Conservation (phyloP, 805 yeast genomes). For the Candida broadrunensis region DNA sequence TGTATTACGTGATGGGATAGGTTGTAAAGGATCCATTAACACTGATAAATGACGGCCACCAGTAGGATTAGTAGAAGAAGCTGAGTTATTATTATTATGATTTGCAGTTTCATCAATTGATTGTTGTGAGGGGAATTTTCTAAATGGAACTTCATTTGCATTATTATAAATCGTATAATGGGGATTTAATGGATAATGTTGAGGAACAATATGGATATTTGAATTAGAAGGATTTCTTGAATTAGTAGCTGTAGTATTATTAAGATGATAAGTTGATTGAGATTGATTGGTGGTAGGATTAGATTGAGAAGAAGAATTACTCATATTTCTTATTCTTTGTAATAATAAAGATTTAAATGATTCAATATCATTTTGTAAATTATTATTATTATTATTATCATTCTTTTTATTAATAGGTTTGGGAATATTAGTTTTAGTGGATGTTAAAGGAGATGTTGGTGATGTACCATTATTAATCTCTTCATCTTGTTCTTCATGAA, state of each 20-base stretch:
- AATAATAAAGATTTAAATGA: background rate
- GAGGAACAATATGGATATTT: constrained; percentile 25
- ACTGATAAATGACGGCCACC: constrained; percentile 35
- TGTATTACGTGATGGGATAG: constrained; percentile 19
- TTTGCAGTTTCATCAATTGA: background rate
- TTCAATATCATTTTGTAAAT: background rate
- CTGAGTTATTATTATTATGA: background rate
- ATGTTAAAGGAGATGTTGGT: background rate
- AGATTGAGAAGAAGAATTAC: constrained; percentile 1
- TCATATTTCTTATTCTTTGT: background rate
- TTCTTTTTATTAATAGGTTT: background rate
- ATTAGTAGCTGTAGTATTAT: constrained; percentile 4
- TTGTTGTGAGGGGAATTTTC: constrained; percentile 4
- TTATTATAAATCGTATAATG: constrained; percentile 25
- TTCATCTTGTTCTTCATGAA: background rate
- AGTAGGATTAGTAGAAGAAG: background rate
- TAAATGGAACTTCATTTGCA: constrained; percentile 11
- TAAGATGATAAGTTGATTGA: constrained; percentile 9
- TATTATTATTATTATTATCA: background rate
- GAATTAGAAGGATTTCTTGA: constrained; percentile 12
- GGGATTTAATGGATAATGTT: constrained; percentile 34
- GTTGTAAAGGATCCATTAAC: constrained; percentile 34
- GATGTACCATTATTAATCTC: too few species aligned
- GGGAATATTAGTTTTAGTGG: too few species aligned
- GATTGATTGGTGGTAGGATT: background rate